Percentiles rank a stretch among this genome's conserved stretches.
Evolutionary conservation across 1,139 yeast genomes (phyloP).

Genomic region (Pichia inconspicua): DNA sequence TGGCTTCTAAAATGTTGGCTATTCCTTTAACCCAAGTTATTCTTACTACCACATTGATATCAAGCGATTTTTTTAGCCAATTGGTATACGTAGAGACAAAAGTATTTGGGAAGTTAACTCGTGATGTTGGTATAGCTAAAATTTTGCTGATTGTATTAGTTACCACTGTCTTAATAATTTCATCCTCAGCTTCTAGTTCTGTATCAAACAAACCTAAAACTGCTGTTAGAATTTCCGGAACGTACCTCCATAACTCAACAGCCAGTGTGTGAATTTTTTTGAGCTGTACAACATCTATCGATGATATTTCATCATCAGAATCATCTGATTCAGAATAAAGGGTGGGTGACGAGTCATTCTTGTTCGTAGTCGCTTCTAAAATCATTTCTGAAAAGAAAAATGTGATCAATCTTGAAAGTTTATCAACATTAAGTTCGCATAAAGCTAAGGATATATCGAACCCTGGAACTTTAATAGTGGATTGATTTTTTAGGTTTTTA

Average conservation of each 20-base stretch:
- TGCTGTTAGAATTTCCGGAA: constrained; percentile 67
- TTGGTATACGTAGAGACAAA: constrained; percentile 57
- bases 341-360: constrained; percentile 15
- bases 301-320: constrained; percentile 1
- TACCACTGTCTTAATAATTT: constrained; percentile 55
- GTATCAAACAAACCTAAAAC: constrained; percentile 77
- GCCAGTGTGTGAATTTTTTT: constrained; percentile 56
- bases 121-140: constrained; percentile 41
- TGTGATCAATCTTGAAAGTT: constrained; percentile 71
- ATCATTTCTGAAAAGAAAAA: constrained; percentile 75
- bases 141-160: constrained; percentile 69
- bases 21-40: constrained; percentile 61
- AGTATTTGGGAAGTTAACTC: constrained; percentile 49
- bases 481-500: constrained; percentile 16
- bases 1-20: constrained; percentile 36
- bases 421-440: constrained; percentile 64
- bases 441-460: constrained; percentile 60
- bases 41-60: constrained; percentile 58
- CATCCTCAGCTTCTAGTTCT: constrained; percentile 68
- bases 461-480: constrained; percentile 36
- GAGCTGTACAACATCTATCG: constrained; percentile 29
- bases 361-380: constrained; percentile 36
- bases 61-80: constrained; percentile 74
- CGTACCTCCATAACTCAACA: constrained; percentile 65
- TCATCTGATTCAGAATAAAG: constrained; percentile 26